Conservation (phyloP, 495 filamentous ascomycete genomes). For the Aspergillus cristatus region DNA sequence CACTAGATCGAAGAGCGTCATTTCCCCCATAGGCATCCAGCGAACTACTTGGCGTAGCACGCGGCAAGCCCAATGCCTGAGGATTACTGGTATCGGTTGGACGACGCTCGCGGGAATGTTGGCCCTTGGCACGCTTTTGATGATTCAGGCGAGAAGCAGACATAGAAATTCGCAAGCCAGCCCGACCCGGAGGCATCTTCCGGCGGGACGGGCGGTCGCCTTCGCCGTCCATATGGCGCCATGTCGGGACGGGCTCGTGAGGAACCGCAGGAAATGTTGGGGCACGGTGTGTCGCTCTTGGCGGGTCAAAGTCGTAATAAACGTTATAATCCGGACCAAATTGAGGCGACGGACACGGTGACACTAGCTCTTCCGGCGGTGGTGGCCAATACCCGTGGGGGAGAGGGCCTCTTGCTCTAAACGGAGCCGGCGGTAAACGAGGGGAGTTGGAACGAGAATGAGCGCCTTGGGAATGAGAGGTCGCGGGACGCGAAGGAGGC, state of each 20-base stretch:
- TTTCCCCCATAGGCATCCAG: slow-evolving; percentile 21
- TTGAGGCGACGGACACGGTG: slow-evolving; percentile 21
- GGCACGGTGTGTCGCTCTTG: slow-evolving; percentile 13
- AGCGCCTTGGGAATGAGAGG: slow-evolving; percentile 6
- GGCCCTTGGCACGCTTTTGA: slow-evolving; percentile 17
- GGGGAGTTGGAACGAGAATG: slow-evolving; percentile 11
- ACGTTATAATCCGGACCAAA: slow-evolving; percentile 11
- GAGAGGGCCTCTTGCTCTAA: slow-evolving; percentile 22
- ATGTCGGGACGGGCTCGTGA: slow-evolving; percentile 11
- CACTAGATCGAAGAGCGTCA: slow-evolving; percentile 59
- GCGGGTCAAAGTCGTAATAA: slow-evolving; percentile 9
- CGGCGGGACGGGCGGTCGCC: slow-evolving; percentile 18
- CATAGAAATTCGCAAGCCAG: slow-evolving; percentile 33
- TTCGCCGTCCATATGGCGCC: slow-evolving; percentile 16
- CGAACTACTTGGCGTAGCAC: slow-evolving; percentile 21
- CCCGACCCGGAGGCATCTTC: slow-evolving; percentile 18
- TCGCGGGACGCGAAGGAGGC: slow-evolving; percentile 16
- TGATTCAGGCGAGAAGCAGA: slow-evolving; percentile 26
- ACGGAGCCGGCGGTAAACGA: slow-evolving; percentile 6
- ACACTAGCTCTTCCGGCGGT: slow-evolving; percentile 17
- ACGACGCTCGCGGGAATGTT: slow-evolving; percentile 20
- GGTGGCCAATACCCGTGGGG: slow-evolving; percentile 9
- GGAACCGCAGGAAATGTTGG: slow-evolving; percentile 13
- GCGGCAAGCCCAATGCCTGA: slow-evolving; percentile 24
- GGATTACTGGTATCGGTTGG: slow-evolving; percentile 10